Conservation (phyloP, 2,329 filamentous ascomycete genomes). For the Colletotrichum euphorbiae region DNA sequence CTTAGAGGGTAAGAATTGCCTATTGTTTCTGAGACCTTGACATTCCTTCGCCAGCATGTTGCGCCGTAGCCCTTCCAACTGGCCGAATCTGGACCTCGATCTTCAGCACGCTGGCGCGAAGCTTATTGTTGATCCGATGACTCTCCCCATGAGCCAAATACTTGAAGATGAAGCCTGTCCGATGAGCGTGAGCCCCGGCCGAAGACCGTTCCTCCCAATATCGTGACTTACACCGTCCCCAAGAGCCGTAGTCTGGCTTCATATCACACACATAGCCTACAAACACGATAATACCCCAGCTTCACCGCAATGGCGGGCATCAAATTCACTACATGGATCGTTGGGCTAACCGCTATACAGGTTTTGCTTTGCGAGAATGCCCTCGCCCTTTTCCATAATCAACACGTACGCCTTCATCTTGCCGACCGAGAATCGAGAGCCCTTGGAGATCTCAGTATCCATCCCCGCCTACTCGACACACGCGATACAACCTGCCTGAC, state of each 20-base stretch:
- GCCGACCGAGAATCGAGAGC: conserved; percentile 38
- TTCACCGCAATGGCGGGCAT: conserved; percentile 32
- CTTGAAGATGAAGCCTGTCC: conserved; percentile 15
- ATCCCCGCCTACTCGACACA: conserved; percentile 20
- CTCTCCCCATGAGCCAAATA: conserved; percentile 14
- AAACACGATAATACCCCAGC: conserved; percentile 20
- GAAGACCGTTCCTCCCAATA: conserved; percentile 3
- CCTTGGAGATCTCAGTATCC: conserved; percentile 14
- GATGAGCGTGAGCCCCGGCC: not conserved
- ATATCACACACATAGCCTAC: not conserved
- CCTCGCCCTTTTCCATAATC: conserved; percentile 32
- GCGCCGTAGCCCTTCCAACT: conserved; percentile 32
- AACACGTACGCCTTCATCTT: conserved; percentile 35
- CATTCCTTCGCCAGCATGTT: conserved; percentile 36
- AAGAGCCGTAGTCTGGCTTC: not conserved
- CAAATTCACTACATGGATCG: conserved; percentile 21
- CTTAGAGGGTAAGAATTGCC: conserved; percentile 36
- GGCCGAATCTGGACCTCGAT: conserved; percentile 13
- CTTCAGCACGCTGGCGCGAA: not conserved
- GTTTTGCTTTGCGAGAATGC: conserved; percentile 30
- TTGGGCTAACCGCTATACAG: conserved; percentile 39
- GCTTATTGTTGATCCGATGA: conserved; percentile 7
- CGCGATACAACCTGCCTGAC: conserved; percentile 33
- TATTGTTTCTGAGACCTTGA: conserved; percentile 35
- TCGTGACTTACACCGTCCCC: not conserved